Conservation (phyloP, 1,284 basidiomycete genomes). For the Malassezia globosa region DNA sequence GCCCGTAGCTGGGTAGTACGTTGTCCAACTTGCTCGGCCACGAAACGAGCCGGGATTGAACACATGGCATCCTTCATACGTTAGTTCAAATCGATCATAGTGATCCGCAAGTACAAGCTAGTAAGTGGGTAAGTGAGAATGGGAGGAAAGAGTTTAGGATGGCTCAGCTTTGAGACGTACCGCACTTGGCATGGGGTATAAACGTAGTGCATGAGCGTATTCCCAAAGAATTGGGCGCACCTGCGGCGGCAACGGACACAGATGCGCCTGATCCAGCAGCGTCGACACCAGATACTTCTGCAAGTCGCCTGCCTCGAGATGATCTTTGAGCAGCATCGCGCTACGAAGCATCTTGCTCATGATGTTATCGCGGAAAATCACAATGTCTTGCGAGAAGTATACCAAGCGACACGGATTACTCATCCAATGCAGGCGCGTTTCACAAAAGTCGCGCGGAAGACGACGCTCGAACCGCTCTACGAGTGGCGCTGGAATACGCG, state of each 20-base stretch:
- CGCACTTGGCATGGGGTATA: conserved; percentile 88
- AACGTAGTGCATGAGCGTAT: conserved; percentile 76
- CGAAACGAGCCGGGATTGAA: conserved; percentile 72
- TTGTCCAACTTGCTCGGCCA: conserved; percentile 40
- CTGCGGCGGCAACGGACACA: conserved; percentile 64
- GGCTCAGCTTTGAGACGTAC: too few relatives aligned
- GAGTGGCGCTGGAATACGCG: conserved; percentile 53
- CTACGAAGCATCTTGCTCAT: conserved; percentile 92
- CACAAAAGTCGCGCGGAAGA: conserved; percentile 14
- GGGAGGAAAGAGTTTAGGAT: too few relatives aligned
- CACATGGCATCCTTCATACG: conserved; percentile 95
- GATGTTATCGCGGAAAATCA: conserved; percentile 80
- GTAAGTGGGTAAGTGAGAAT: neutral
- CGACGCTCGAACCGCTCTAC: conserved; percentile 49
- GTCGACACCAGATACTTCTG: conserved; percentile 45
- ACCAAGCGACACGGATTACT: conserved; percentile 89
- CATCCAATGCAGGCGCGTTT: conserved; percentile 53
- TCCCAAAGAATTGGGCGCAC: conserved; percentile 82
- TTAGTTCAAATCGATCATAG: conserved; percentile 89
- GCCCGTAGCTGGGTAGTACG: conserved; percentile 45
- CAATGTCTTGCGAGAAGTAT: conserved; percentile 91
- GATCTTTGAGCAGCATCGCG: conserved; percentile 39
- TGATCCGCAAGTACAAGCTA: conserved; percentile 91
- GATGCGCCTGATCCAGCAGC: conserved; percentile 51
- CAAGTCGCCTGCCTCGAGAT: conserved; percentile 25